phyloP scores from a whole-genome alignment of 78 protist genomes.

The Dictyostelium purpureum region DNA sequence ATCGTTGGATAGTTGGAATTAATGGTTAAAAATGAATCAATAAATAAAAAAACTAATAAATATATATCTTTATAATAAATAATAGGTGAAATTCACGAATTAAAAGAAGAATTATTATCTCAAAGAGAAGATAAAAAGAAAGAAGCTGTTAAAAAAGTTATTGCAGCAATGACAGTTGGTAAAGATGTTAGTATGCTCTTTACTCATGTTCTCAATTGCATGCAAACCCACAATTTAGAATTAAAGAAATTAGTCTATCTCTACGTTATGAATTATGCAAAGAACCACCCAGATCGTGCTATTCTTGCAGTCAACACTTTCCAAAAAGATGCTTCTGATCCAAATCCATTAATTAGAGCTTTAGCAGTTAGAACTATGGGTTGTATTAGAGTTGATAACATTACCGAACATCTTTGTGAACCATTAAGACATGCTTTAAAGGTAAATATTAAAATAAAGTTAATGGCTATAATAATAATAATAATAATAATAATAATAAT shows the following conservation, averaged over 20 bases:
- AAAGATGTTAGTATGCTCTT: conserved; percentile 96
- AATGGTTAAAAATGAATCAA: too few species aligned
- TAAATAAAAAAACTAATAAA: too few species aligned
- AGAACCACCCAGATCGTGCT: conserved; percentile 98
- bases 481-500: not conserved
- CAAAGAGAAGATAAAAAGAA: conserved; percentile 81
- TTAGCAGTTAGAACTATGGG: conserved; percentile 99
- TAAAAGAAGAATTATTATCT: conserved; percentile 81
- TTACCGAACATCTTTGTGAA: conserved; percentile 95
- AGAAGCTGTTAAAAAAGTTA: conserved; percentile 98
- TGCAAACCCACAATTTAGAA: conserved; percentile 96
- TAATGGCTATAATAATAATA: not conserved
- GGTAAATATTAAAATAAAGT: conserved; percentile 16
- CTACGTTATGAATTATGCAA: conserved; percentile 99
- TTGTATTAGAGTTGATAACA: conserved; percentile 97
- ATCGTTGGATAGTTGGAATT: too few species aligned
- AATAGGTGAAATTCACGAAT: conserved; percentile 85
- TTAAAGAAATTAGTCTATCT: conserved; percentile 99
- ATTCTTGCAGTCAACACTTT: conserved; percentile 98
- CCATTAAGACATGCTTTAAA: conserved; percentile 93
- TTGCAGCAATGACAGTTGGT: conserved; percentile 99
- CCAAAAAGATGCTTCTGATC: conserved; percentile 95
- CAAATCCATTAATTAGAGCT: conserved; percentile 98
- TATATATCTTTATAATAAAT: too few species aligned
- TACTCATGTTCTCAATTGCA: conserved; percentile 95